Evolutionary conservation across 352 stramenopile species (phyloP).

Genomic region (Globisporangium carolinianum): DNA sequence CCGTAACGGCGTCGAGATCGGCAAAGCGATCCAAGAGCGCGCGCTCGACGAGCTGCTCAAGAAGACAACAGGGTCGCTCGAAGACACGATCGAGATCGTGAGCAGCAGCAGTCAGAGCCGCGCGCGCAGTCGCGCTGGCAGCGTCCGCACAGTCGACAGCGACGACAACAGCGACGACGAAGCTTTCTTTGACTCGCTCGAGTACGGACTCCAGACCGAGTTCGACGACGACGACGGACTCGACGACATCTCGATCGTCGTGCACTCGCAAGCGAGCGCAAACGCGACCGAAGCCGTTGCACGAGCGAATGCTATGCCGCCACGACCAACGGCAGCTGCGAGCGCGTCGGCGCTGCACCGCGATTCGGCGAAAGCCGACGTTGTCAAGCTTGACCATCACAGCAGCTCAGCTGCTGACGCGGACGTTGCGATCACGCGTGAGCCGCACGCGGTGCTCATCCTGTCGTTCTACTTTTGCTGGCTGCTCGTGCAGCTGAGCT

Average conservation of each 20-base stretch:
- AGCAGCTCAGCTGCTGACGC: slow-evolving; percentile 8
- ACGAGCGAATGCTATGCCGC: slow-evolving; percentile 2
- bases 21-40: slow-evolving; percentile 71
- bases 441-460: slow-evolving; percentile 61
- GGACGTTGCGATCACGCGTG: slow-evolving; percentile 56
- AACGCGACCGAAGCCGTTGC: slow-evolving; percentile 35
- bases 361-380: slow-evolving; percentile 19
- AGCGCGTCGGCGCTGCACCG: slow-evolving; percentile 9
- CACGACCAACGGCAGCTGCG: slow-evolving; percentile 2
- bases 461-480: slow-evolving; percentile 69
- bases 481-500: slow-evolving; percentile 63
- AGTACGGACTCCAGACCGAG: slow-evolving; percentile 69
- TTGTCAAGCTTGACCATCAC: slow-evolving; percentile 10
- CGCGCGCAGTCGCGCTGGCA: slow-evolving; percentile 17
- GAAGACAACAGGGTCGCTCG: slow-evolving; percentile 58
- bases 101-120: slow-evolving; percentile 17
- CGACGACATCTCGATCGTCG: slow-evolving; percentile 61
- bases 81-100: slow-evolving; percentile 75
- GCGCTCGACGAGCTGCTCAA: slow-evolving; percentile 56
- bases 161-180: slow-evolving; percentile 67
- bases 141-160: slow-evolving; percentile 23
- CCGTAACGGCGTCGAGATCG: slow-evolving; percentile 66
- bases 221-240: slow-evolving; percentile 54
- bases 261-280: slow-evolving; percentile 45
- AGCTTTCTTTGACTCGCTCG: slow-evolving; percentile 73